These are phyloP conservation scores for Calocybe gangraenosa DNA, from an alignment of 768 basidiomycete species.

Conservation along the genomic window DNA sequence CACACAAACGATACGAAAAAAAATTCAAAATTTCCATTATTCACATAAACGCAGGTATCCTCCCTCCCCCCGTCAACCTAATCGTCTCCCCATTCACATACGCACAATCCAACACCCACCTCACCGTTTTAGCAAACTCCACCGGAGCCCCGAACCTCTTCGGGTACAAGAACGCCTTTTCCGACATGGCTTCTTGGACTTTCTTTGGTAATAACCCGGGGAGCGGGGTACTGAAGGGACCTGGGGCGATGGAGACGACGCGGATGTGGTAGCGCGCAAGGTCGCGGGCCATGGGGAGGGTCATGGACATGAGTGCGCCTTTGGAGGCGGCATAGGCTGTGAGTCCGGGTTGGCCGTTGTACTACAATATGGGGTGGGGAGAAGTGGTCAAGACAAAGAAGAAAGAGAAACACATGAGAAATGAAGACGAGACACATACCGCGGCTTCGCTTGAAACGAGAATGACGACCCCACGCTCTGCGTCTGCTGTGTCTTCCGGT, in stretches of 20 bases:
- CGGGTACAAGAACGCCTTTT: conserved; percentile 38
- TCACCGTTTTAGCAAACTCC: conserved; percentile 49
- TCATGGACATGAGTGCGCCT: conserved; percentile 53
- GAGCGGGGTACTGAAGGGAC: conserved; percentile 45
- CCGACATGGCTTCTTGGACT: conserved; percentile 30
- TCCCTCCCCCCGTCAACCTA: conserved; percentile 40
- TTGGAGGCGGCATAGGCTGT: conserved; percentile 54
- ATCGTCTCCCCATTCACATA: conserved; percentile 56
- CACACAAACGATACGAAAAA: too few relatives aligned
- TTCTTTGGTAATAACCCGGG: conserved; percentile 32
- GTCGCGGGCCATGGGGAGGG: conserved; percentile 59
- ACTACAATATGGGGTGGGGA: conserved; percentile 38
- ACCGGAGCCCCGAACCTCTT: conserved; percentile 41
- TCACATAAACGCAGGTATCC: conserved; percentile 34
- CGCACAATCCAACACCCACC: conserved; percentile 45
- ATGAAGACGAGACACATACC: conserved; percentile 24
- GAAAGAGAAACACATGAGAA: too few relatives aligned
- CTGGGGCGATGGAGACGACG: conserved; percentile 55
- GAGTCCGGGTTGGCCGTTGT: conserved; percentile 55
- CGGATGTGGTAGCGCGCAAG: conserved; percentile 47
- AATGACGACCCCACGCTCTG: conserved; percentile 56
- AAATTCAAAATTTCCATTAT: too few relatives aligned
- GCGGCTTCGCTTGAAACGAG: conserved; percentile 55
- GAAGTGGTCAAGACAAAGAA: too few relatives aligned
- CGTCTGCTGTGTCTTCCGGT: conserved; percentile 42